phyloP scores from a whole-genome alignment of 2,329 filamentous ascomycete species.

The Sporothrix euskadiensis region DNA sequence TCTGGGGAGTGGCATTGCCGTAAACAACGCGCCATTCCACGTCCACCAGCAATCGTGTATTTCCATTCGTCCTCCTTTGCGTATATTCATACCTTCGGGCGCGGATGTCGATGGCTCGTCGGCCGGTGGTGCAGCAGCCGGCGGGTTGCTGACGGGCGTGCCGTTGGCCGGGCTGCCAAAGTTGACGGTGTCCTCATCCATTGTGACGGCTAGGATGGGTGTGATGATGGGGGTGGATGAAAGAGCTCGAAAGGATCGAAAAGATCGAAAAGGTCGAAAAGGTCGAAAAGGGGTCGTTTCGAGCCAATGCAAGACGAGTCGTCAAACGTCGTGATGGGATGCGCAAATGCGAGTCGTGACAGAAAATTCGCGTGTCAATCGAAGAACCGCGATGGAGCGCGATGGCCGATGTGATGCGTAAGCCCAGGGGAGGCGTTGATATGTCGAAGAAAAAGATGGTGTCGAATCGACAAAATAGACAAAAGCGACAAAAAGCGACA shows the following conservation, averaged over 20 bases:
- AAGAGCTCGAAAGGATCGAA: slow-evolving; percentile 30
- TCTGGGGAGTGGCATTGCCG: background rate
- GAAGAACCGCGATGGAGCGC: slow-evolving; percentile 5
- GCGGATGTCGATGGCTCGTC: slow-evolving; percentile 42
- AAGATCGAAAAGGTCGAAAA: slow-evolving; percentile 21
- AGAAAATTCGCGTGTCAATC: background rate
- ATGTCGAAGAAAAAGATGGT: background rate
- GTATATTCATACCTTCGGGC: background rate
- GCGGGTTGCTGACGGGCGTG: slow-evolving; percentile 58
- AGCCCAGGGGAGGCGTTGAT: background rate
- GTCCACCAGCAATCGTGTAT: too few species aligned
- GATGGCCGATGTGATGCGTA: background rate
- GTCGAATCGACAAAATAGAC: background rate
- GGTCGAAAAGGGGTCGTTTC: background rate
- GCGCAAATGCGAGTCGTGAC: background rate
- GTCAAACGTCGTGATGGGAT: background rate
- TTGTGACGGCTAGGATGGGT: slow-evolving; percentile 40
- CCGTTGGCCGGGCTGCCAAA: slow-evolving; percentile 60
- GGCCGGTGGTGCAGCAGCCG: slow-evolving; percentile 56
- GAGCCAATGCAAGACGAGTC: background rate
- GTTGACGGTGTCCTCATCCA: slow-evolving; percentile 60
- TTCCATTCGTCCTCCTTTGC: background rate
- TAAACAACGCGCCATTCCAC: background rate
- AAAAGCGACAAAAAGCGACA: background rate
- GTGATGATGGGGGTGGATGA: background rate